Percentiles rank a stretch among this genome's conserved stretches.
These are phyloP conservation scores for Backusella liffmaniae DNA, from an alignment of 192 early-diverging fungal genomes.

Conservation along the genomic window DNA sequence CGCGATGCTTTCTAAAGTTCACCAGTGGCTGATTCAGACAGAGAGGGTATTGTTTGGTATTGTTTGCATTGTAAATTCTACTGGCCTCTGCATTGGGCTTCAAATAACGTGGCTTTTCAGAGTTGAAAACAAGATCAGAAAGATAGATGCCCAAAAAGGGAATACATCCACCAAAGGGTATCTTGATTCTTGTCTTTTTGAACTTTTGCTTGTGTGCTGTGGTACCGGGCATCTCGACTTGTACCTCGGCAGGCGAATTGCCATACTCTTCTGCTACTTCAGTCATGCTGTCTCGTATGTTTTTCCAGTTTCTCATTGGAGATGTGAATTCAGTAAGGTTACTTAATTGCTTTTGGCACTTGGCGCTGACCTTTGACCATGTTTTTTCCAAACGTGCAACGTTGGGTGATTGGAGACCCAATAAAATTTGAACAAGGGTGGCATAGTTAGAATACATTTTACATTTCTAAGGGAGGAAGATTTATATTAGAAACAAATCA, in stretches of 20 bases:
- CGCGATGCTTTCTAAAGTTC: conserved; percentile 61
- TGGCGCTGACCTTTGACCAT: conserved; percentile 46
- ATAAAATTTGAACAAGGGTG: conserved; percentile 59
- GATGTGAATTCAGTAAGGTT: conserved; percentile 54
- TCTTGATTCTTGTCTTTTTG: conserved; percentile 31
- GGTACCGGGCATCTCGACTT: conserved; percentile 32
- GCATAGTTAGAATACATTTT: conserved; percentile 59
- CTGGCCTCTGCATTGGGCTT: neutral
- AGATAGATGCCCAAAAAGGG: conserved; percentile 62
- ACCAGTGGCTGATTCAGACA: conserved; percentile 40
- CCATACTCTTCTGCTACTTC: conserved; percentile 54
- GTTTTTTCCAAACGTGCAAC: conserved; percentile 54
- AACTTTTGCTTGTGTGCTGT: conserved; percentile 13
- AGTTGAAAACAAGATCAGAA: conserved; percentile 58
- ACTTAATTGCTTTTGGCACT: conserved; percentile 44
- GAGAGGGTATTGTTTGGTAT: neutral
- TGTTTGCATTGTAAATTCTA: conserved; percentile 13
- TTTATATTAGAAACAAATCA: neutral
- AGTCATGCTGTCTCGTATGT: conserved; percentile 58
- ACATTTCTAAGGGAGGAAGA: conserved; percentile 44
- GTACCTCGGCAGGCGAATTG: conserved; percentile 38
- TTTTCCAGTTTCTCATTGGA: conserved; percentile 55
- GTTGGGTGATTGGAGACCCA: conserved; percentile 55
- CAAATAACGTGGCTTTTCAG: conserved; percentile 45
- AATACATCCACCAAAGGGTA: conserved; percentile 54